Evolutionary conservation across 345 rosid genomes (phyloP).

Genomic region (Durio zibethinus): DNA sequence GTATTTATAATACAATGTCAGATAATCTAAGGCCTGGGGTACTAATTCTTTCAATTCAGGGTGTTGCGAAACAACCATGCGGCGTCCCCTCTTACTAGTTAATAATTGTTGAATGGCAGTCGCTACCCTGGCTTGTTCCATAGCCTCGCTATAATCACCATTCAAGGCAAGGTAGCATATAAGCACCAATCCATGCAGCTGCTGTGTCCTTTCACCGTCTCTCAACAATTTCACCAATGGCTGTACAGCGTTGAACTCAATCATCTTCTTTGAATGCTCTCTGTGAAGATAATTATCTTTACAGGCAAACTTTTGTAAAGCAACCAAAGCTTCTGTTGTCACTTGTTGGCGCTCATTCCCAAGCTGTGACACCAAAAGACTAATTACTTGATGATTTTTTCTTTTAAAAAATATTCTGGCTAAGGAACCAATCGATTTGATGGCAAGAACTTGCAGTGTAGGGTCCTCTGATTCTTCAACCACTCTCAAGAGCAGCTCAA

Average conservation of each 20-base stretch:
- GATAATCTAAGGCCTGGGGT: constrained; percentile 23
- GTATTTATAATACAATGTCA: neutral
- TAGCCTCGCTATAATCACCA: constrained; percentile 46
- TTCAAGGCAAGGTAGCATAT: constrained; percentile 63
- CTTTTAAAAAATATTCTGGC: constrained; percentile 66
- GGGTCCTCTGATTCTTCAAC: constrained; percentile 36
- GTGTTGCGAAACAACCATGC: constrained; percentile 35
- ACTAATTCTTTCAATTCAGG: constrained; percentile 37
- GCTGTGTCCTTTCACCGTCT: constrained; percentile 22
- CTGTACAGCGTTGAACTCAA: constrained; percentile 44
- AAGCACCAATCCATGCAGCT: constrained; percentile 48
- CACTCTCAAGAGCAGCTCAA: constrained; percentile 62
- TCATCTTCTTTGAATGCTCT: constrained; percentile 60
- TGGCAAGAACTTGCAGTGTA: constrained; percentile 46
- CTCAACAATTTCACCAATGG: constrained; percentile 50
- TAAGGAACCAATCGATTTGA: constrained; percentile 65
- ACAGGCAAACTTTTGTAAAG: constrained; percentile 58
- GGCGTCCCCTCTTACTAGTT: constrained; percentile 15
- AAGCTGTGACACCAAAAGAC: constrained; percentile 37
- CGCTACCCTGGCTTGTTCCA: constrained; percentile 64
- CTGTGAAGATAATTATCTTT: constrained; percentile 48
- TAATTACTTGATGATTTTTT: too few relatives aligned
- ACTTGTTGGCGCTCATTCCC: constrained; percentile 45
- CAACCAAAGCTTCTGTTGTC: constrained; percentile 59
- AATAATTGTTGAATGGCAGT: constrained; percentile 56